phyloP scores from a whole-genome alignment of 495 filamentous ascomycete genomes.

The Penicillium herquei region DNA sequence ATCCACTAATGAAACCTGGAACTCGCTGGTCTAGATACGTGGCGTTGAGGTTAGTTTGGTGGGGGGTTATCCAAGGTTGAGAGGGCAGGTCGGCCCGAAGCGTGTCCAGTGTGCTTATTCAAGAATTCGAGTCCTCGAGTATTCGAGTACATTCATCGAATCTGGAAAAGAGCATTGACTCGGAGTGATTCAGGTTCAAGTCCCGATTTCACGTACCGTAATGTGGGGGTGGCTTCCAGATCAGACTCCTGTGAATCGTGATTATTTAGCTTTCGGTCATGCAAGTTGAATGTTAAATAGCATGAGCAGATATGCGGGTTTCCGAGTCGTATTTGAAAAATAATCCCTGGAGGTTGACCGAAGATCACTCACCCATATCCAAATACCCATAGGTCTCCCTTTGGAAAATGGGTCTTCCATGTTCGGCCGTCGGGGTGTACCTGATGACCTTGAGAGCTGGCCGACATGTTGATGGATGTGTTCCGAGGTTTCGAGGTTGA shows the following conservation, averaged over 20 bases:
- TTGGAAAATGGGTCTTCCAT: constrained; percentile 44
- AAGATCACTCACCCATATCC: constrained; percentile 74
- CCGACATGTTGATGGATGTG: constrained; percentile 17
- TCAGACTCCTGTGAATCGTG: constrained; percentile 83
- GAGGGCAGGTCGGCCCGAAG: too few species aligned
- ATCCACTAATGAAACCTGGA: constrained; percentile 89
- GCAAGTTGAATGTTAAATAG: too few species aligned
- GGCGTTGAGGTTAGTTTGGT: constrained; percentile 2
- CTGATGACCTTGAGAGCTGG: constrained; percentile 22
- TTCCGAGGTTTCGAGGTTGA: too few species aligned
- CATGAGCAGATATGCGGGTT: too few species aligned
- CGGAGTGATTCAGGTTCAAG: neutral
- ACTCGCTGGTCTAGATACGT: constrained; percentile 66
- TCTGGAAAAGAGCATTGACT: neutral
- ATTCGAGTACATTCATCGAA: too few species aligned
- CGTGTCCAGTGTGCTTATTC: too few species aligned
- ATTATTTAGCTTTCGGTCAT: neutral
- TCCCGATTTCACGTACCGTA: constrained; percentile 62
- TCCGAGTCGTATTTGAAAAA: too few species aligned
- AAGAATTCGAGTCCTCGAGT: too few species aligned
- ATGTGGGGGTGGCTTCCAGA: constrained; percentile 97
- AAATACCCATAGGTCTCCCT: constrained; percentile 80
- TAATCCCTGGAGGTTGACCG: too few species aligned
- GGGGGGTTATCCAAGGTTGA: too few species aligned
- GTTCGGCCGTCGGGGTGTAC: constrained; percentile 35